Conservation (phyloP, 1,139 yeast genomes). For the Scheffersomyces insectosa region DNA sequence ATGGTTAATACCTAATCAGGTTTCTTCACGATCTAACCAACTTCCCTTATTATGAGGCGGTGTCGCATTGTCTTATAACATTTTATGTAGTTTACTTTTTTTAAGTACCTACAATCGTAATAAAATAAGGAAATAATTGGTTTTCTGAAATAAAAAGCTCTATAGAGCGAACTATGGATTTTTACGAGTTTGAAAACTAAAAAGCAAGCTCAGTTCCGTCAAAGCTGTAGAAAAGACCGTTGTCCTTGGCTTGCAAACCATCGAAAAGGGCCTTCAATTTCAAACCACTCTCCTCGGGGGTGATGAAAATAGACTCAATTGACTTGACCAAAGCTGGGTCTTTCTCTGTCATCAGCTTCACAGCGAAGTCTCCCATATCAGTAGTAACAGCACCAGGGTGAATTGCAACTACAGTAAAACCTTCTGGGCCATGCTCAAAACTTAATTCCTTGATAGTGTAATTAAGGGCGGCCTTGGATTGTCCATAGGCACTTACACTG, state of each 20-base stretch:
- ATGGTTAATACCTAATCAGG: no score
- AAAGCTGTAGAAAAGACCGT: not conserved
- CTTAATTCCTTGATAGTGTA: conserved; percentile 18
- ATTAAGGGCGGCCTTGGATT: conserved; percentile 32
- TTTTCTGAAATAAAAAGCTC: no score
- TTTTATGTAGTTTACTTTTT: no score
- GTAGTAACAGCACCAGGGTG: conserved; percentile 34
- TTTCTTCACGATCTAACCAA: no score
- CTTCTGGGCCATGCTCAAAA: conserved; percentile 20
- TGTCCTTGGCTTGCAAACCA: not conserved
- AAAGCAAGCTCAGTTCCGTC: no score
- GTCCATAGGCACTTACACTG: conserved; percentile 22
- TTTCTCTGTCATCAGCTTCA: no score
- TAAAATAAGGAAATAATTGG: no score
- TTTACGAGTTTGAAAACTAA: no score
- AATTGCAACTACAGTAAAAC: conserved; percentile 23
- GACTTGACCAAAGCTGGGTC: not conserved
- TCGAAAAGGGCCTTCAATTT: not conserved
- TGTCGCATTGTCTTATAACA: no score
- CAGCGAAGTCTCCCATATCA: conserved; percentile 16
- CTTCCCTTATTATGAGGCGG: no score
- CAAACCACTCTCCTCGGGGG: not conserved
- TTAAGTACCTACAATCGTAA: no score
- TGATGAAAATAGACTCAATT: not conserved
- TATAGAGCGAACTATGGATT: no score